Conservation (phyloP, 2,329 filamentous ascomycete species). For the Colletotrichum tofieldiae region DNA sequence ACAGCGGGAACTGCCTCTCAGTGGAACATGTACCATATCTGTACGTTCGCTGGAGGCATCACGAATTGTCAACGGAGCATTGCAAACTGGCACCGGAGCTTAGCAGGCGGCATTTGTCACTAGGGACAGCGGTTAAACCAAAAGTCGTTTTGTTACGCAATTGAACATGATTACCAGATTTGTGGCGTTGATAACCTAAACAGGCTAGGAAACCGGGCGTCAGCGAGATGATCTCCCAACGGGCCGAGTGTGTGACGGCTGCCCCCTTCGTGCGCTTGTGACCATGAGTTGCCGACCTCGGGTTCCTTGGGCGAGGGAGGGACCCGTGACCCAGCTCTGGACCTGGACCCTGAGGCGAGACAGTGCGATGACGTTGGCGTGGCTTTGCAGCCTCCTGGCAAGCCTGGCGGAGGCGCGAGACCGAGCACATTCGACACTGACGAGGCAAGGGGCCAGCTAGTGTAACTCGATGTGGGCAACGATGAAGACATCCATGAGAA, state of each 20-base stretch:
- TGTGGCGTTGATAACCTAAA: not conserved
- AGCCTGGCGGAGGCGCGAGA: constrained; percentile 24
- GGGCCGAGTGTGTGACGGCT: not conserved
- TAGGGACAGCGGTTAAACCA: constrained; percentile 28
- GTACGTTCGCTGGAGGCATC: constrained; percentile 34
- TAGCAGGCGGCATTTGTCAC: constrained; percentile 42
- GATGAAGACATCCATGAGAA: not conserved
- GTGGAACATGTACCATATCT: constrained; percentile 29
- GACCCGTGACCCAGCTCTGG: constrained; percentile 26
- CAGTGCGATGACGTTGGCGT: constrained; percentile 39
- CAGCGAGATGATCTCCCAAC: too few species aligned
- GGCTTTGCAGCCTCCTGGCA: constrained; percentile 33
- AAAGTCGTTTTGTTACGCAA: constrained; percentile 32
- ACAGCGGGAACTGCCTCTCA: constrained; percentile 33
- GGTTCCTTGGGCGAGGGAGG: constrained; percentile 1
- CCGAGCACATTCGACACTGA: constrained; percentile 6
- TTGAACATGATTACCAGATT: constrained; percentile 1
- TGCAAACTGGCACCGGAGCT: constrained; percentile 37
- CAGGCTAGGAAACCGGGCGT: not conserved
- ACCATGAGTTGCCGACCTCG: constrained; percentile 3
- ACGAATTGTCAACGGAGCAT: constrained; percentile 42
- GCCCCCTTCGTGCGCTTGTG: constrained; percentile 6
- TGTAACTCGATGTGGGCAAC: not conserved
- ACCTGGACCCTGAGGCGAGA: constrained; percentile 33
- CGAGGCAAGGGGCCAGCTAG: not conserved